Evolutionary conservation across 306 rosid species (phyloP).

Genomic region (Cicer chorassanicum): DNA sequence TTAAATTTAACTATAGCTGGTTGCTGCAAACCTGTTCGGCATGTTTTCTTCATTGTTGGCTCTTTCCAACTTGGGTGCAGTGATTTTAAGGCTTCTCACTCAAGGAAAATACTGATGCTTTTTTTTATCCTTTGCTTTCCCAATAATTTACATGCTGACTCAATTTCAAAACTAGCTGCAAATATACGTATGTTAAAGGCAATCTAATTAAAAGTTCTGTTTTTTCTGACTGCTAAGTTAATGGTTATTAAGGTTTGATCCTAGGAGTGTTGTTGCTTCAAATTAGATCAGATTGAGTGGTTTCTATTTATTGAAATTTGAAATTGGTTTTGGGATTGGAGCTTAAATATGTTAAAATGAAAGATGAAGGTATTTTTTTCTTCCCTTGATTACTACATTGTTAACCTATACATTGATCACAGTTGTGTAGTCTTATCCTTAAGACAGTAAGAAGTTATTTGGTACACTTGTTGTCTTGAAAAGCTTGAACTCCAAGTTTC

Average conservation of each 20-base stretch:
- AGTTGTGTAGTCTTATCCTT: not conserved
- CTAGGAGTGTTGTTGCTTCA: constrained; percentile 1
- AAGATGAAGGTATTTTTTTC: not conserved
- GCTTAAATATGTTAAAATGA: constrained; percentile 1
- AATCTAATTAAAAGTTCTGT: constrained; percentile 1
- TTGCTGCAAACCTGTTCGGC: not conserved
- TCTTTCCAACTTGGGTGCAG: not conserved
- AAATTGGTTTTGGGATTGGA: not conserved
- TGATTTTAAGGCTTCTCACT: not conserved
- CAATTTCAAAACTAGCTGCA: not conserved
- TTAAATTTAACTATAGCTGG: not conserved
- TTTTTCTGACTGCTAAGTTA: not conserved
- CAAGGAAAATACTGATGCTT: not conserved
- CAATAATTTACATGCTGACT: constrained; percentile 2
- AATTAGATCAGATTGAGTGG: not conserved
- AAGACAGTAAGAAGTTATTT: not conserved
- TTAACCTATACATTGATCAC: not conserved
- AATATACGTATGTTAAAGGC: not conserved
- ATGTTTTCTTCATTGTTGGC: not conserved
- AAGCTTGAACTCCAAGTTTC: not conserved
- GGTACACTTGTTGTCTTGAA: constrained; percentile 11
- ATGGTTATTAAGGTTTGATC: not conserved
- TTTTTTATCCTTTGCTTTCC: constrained; percentile 16
- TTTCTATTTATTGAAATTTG: not conserved
- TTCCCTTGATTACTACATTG: not conserved